Evolutionary conservation across 768 basidiomycete species (phyloP), one percentile per base, ranked within the genome.

Genomic region (Termitomyces sp.): DNA sequence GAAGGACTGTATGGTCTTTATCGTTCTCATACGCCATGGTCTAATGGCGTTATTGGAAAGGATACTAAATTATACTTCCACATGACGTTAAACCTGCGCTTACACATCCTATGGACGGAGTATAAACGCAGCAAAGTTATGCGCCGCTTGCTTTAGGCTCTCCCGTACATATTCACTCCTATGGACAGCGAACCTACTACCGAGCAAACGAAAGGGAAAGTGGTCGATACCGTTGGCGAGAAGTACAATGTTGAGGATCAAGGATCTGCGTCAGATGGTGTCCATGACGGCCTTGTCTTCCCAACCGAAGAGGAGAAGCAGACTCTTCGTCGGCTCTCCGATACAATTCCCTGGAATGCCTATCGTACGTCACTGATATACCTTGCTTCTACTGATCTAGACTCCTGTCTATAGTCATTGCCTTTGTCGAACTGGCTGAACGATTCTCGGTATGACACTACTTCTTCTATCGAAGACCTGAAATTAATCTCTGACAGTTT

Each of bases 351-450:
- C 0, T 84, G 83, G 83, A 72, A 70, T 51, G 81, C 83, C 6
- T 84, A 81, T 65, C 66, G 79, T 81, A 47, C 57, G 75, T 68
- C 24, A 28, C 42, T 12, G 49, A 58, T 51, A 51, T 45, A 33
- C 53, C 8, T n/a, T 6, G 5, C 28, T 28, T 10, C 22, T 49
- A 26, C 37, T 48, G 24, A 12, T 24, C 47, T 45, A 48, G 29
- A 37, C 29, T 33, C 36, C 37, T 31, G 44, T 12, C 53, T 36
- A 28, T 47, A 86, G 84, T 85, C 54, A 85, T 89, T 53, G 85
- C 83, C 13, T 26, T 85, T 42, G 77, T 87, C 41, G 87, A 90
- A 68, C 68, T 87, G 48, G 85, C 84, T 3, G 88, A 90, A 66
- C 83, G 88, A 20, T 90, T 90, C 71, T 89, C 88, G 34, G 81